Percentiles rank a stretch among this genome's conserved stretches.
Evolutionary conservation across 2,329 filamentous ascomycete species (phyloP).

Genomic region (Clarireedia monteithiana): DNA sequence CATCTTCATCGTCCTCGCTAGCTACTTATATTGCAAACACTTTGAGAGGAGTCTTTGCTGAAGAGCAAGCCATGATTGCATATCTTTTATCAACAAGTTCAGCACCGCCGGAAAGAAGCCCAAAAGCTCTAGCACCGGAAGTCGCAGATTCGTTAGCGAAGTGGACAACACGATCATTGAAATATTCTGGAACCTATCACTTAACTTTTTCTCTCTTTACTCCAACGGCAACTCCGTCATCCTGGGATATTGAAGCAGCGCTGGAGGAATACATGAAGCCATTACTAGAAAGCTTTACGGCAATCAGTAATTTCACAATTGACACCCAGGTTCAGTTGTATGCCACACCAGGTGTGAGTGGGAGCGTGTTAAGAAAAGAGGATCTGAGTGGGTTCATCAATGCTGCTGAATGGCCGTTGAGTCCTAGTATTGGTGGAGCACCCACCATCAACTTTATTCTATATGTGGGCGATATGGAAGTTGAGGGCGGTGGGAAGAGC

Average conservation of each 20-base stretch:
- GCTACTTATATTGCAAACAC: slow-evolving; percentile 73
- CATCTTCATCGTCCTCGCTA: slow-evolving; percentile 61
- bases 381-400: slow-evolving; percentile 94
- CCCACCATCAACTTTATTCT: slow-evolving; percentile 95
- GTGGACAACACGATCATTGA: slow-evolving; percentile 78
- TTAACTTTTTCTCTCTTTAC: slow-evolving; percentile 94
- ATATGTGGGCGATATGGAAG: slow-evolving; percentile 61
- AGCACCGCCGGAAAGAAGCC: slow-evolving; percentile 40
- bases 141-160: slow-evolving; percentile 49
- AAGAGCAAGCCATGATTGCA: slow-evolving; percentile 82
- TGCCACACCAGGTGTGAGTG: slow-evolving; percentile 58
- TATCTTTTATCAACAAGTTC: slow-evolving; percentile 59
- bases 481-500: slow-evolving; percentile 45
- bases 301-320: slow-evolving; percentile 91
- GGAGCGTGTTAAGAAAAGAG: slow-evolving; percentile 64
- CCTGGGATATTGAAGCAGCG: slow-evolving; percentile 84
- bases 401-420: slow-evolving; percentile 93
- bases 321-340: slow-evolving; percentile 96
- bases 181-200: slow-evolving; percentile 90
- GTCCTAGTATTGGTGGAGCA: slow-evolving; percentile 84
- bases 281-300: slow-evolving; percentile 67
- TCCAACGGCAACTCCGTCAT: slow-evolving; percentile 66
- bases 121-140: slow-evolving; percentile 41
- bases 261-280: slow-evolving; percentile 76
- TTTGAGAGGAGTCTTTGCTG: slow-evolving; percentile 69